These are phyloP conservation scores for Trypanosoma grayi DNA, from an alignment of 208 protist genomes.

Conservation along the genomic window DNA sequence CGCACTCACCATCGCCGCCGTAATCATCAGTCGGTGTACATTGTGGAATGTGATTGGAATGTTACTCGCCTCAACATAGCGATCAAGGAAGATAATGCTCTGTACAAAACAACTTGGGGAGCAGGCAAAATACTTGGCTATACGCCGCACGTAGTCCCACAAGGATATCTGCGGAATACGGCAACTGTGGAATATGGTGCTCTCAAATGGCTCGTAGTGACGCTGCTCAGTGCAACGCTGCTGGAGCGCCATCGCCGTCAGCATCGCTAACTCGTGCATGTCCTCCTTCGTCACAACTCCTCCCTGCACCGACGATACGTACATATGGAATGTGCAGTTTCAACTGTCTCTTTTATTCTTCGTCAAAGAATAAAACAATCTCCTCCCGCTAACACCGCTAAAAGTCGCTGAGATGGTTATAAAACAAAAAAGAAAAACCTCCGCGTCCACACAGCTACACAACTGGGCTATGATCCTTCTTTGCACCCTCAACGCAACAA, in stretches of 20 bases:
- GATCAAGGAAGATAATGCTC: conserved; percentile 90
- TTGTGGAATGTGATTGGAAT: conserved; percentile 65
- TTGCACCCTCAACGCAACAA: no score
- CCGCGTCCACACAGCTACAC: no score
- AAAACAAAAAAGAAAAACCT: no score
- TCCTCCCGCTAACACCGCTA: no score
- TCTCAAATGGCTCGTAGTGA: conserved; percentile 11
- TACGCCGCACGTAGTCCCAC: conserved; percentile 87
- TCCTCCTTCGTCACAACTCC: neutral
- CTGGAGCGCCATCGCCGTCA: conserved; percentile 60
- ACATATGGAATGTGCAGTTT: neutral
- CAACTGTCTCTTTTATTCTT: neutral
- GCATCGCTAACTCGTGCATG: conserved; percentile 48
- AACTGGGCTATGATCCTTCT: no score
- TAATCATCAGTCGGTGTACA: conserved; percentile 76
- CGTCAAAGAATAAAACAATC: conserved; percentile 7
- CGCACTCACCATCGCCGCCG: conserved; percentile 56
- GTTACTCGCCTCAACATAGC: conserved; percentile 56
- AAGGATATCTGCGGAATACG: conserved; percentile 80
- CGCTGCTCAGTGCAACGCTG: conserved; percentile 54
- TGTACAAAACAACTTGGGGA: conserved; percentile 91
- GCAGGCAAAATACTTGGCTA: conserved; percentile 89
- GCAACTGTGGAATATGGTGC: conserved; percentile 70
- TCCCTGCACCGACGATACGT: neutral
- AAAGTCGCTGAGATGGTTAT: no score